Evolutionary conservation across 2,329 filamentous ascomycete genomes (phyloP).

Genomic region (Verticillium longisporum): DNA sequence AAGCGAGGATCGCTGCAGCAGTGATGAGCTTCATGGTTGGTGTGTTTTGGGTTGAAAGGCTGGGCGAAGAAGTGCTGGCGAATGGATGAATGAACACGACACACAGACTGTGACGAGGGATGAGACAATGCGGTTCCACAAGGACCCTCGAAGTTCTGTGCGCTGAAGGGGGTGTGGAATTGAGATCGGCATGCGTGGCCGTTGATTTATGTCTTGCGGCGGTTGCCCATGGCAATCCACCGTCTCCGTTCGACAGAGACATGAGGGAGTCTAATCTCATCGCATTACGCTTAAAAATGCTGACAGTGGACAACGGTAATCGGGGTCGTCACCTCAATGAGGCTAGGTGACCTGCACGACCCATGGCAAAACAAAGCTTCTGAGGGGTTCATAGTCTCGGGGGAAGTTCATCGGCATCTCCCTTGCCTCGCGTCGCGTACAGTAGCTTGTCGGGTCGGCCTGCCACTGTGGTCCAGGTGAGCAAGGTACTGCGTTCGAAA

Average conservation of each 20-base stretch:
- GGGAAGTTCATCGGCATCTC: not conserved
- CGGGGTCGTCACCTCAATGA: not conserved
- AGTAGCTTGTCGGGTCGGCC: too few species aligned
- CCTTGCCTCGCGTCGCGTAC: too few species aligned
- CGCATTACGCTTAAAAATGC: not conserved
- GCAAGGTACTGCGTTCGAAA: too few species aligned
- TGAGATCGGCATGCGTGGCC: not conserved
- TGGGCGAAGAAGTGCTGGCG: not conserved
- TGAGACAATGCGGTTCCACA: not conserved
- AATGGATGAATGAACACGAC: not conserved
- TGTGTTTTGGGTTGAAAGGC: not conserved
- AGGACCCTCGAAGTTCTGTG: not conserved
- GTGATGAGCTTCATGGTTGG: slow-evolving; percentile 2
- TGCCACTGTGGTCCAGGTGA: too few species aligned
- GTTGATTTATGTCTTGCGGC: not conserved
- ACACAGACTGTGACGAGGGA: not conserved
- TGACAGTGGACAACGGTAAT: not conserved
- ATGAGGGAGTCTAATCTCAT: not conserved
- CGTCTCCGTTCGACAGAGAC: not conserved
- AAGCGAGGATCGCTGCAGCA: slow-evolving; percentile 2
- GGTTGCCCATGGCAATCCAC: not conserved
- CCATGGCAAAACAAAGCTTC: not conserved
- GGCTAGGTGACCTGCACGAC: not conserved
- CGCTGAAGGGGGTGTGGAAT: not conserved
- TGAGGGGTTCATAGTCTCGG: not conserved